Percentiles rank a stretch among this genome's conserved stretches.
phyloP scores from a whole-genome alignment of 352 stramenopile species.

The Globisporangium radiosum region DNA sequence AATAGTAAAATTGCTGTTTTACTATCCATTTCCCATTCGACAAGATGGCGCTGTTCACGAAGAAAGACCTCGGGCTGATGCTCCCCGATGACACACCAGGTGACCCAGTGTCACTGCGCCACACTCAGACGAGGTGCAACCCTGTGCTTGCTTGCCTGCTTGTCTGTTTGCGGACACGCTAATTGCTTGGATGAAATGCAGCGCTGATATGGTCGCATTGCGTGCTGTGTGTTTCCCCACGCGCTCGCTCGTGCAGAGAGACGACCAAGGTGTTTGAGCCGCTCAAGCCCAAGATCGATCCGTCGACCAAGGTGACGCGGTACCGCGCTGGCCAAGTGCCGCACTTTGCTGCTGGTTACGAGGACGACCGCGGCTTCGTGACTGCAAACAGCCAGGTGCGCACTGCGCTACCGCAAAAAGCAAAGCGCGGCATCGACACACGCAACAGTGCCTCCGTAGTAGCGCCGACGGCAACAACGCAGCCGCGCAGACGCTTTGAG shows the following conservation, averaged over 20 bases:
- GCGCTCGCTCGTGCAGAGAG: slow-evolving; percentile 27
- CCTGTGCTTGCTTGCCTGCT: slow-evolving; percentile 1
- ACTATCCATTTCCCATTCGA: background rate
- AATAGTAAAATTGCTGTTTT: no score
- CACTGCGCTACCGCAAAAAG: slow-evolving; percentile 11
- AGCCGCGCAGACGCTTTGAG: slow-evolving; percentile 43
- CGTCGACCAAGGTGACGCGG: slow-evolving; percentile 72
- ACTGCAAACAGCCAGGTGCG: slow-evolving; percentile 64
- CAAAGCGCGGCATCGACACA: background rate
- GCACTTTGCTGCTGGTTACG: slow-evolving; percentile 62
- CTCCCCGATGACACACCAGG: slow-evolving; percentile 76
- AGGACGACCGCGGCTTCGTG: slow-evolving; percentile 76
- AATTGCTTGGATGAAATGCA: background rate
- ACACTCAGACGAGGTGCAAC: slow-evolving; percentile 58
- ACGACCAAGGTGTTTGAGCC: slow-evolving; percentile 66
- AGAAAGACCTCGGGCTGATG: slow-evolving; percentile 79
- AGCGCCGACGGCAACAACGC: slow-evolving; percentile 8
- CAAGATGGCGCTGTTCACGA: slow-evolving; percentile 79
- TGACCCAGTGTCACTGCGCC: slow-evolving; percentile 70
- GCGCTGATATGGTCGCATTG: background rate
- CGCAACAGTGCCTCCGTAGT: background rate
- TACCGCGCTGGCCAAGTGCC: slow-evolving; percentile 81
- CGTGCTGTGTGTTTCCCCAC: slow-evolving; percentile 1
- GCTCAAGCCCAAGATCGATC: slow-evolving; percentile 74
- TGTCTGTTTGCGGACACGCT: background rate